A percentile compares a stretch with the other conserved stretches of the same genome.
These are phyloP conservation scores for Eragrostis nindensis DNA, from an alignment of 176 grass and related monocot species.

Conservation along the genomic window DNA sequence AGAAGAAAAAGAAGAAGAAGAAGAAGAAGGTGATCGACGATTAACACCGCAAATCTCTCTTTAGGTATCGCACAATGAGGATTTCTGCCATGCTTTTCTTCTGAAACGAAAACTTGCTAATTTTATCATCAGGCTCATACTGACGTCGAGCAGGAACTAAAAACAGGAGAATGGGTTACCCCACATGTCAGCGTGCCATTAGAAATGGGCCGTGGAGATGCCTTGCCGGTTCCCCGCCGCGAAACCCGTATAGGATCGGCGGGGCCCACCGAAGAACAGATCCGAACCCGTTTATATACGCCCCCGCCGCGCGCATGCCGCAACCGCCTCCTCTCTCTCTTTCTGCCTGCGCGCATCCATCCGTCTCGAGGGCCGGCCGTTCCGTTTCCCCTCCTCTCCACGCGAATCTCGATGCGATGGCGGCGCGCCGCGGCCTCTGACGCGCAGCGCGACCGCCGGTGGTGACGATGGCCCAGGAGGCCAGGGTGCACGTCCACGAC, in stretches of 20 bases:
- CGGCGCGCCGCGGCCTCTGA: slow-evolving; percentile 30
- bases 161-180: background rate
- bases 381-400: background rate
- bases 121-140: slow-evolving; percentile 11
- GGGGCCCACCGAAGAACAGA: background rate
- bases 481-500: background rate
- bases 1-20: no score
- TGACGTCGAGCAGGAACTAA: background rate
- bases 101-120: background rate
- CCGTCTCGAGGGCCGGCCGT: background rate
- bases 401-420: background rate
- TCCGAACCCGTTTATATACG: background rate
- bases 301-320: background rate
- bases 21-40: background rate
- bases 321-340: background rate
- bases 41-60: background rate
- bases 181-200: background rate
- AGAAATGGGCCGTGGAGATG: background rate
- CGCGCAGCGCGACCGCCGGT: background rate
- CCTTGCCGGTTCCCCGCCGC: slow-evolving; percentile 1
- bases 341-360: background rate
- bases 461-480: background rate
- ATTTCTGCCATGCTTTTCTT: background rate
- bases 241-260: background rate
- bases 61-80: no score